Evolutionary conservation across 228 moss, liverwort and hornwort species (phyloP), one percentile per base, ranked within the genome.

Genomic region (Sphagnum magellanicum): DNA sequence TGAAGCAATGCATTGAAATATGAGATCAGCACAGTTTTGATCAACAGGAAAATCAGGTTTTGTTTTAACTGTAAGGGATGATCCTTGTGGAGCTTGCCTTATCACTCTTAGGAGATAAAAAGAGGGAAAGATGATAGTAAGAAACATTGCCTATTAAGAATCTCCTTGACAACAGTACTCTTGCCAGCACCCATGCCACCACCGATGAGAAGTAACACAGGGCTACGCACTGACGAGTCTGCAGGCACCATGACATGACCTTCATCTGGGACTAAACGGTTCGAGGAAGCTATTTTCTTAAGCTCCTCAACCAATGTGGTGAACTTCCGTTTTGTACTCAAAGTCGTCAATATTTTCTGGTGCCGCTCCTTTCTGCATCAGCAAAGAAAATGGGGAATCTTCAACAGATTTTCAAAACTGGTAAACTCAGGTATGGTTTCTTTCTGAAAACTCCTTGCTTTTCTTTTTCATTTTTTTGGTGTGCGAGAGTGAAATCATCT

Each of bases 161-260:
- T 82, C 55, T 91, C 89, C 59, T 88, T 87, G 5, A 97, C 91
- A 66, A 87, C 91, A 63, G 96, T 93, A 8, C 88, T 88, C 81
- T 97, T 97, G 11, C 93, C 96, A 6, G 93, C 96, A 5, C 96
- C 93, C 96, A 93, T 93, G 59, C 91, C 96, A 0, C 96, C 96
- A 59, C 96, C 96, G 63, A 93, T 86, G 50, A 97, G 70, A 61
- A 93, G 87, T 49, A 97, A 84, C 53, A 93, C 96, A 66, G 96
- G 96, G 75, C 88, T 84, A 10, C 96, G 84, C 60, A 82, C 81
- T 1, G 84, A 83, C 6, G 75, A 75, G 59, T 88, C 83, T 1
- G 88, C 96, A 67, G 93, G 87, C 32, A 91, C 71, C 50, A 93
- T 76, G 53, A 97, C 91, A 53, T 65, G 49, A 51, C 88, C 89